Evolutionary conservation across 768 basidiomycete genomes (phyloP), one percentile per base, ranked within the genome.

Genomic region (Mrakia blollopis): DNA sequence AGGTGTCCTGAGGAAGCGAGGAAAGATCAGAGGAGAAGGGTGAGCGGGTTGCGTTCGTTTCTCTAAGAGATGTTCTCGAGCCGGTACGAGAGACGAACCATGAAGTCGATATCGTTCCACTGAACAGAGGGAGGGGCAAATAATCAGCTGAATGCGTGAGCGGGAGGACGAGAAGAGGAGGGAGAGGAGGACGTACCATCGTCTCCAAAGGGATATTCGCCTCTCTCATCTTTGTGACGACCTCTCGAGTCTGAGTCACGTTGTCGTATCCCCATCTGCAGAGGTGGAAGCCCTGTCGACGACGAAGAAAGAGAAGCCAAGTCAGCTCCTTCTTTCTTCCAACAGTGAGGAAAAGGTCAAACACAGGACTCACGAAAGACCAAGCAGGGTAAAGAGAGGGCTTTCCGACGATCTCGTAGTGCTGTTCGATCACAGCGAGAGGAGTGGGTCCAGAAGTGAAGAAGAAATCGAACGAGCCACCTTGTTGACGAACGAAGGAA

Each of bases 141-240:
- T 16, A 23, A 7, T n/a, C 10, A 54, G 18, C 5, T 47, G 47
- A 47, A 18, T 47, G 47, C 23, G 1, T 2, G 52, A 21, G 4
- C 21, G 9, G 21, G 7, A 52, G 25, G 10, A 5, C 18, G 25
- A 23, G 25, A n/a, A 6, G 10, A 54, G 52, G 10, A 5, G 52
- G 23, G 21, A 54, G 52, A 16, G 2, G 25, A n/a, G 14, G 10
- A n/a, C 90, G 7, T 35, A 11, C 32, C 11, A 91, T 91, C 0
- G 89, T 88, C 87, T 93, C 91, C 8, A 93, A 86, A n/a, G 92
- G 92, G 77, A 93, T 88, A 72, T 88, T 85, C 0, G 91, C 90
- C 30, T 86, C 88, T 23, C 89, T 86, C 91, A 87, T 91, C 79
- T 83, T 87, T 41, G 81, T 81, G 72, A 89, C 88, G 28, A 87